Percentiles rank a stretch among this genome's conserved stretches.
Evolutionary conservation across 768 basidiomycete species (phyloP).

Genomic region (Suillus variegatus): DNA sequence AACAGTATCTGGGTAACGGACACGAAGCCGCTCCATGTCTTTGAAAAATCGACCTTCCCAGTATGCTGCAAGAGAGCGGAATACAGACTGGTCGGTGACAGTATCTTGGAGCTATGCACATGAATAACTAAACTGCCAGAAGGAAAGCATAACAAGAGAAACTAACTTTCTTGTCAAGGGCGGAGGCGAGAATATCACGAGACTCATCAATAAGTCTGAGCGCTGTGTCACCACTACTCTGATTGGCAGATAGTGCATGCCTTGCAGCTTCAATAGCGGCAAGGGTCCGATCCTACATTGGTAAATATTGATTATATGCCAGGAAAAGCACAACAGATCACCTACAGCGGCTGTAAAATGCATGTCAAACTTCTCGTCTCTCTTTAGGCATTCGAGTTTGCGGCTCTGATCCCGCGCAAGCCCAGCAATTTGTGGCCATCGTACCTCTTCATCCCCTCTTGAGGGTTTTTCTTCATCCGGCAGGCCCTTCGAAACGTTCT

Average conservation of each 20-base stretch:
- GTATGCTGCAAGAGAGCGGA: conserved; percentile 75
- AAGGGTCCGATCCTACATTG: conserved; percentile 46
- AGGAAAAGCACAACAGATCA: conserved; percentile 18
- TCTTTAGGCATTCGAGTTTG: conserved; percentile 69
- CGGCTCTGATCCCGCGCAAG: conserved; percentile 56
- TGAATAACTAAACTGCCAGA: conserved; percentile 6
- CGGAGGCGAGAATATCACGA: conserved; percentile 71
- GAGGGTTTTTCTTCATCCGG: conserved; percentile 48
- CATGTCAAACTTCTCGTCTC: conserved; percentile 94
- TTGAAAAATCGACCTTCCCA: conserved; percentile 92
- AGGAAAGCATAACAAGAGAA: neutral
- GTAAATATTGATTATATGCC: conserved; percentile 17
- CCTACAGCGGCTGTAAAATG: conserved; percentile 77
- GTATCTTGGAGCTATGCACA: conserved; percentile 65
- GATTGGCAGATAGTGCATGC: conserved; percentile 41
- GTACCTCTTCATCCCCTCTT: conserved; percentile 48
- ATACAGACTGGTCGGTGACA: conserved; percentile 85
- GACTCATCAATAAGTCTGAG: conserved; percentile 69
- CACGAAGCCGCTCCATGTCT: conserved; percentile 88
- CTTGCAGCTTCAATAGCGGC: conserved; percentile 57
- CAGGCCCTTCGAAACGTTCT: conserved; percentile 66
- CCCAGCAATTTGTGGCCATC: conserved; percentile 58
- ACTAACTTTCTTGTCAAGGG: conserved; percentile 74
- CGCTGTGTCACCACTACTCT: conserved; percentile 45
- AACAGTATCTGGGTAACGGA: conserved; percentile 85